Evolutionary conservation across 768 basidiomycete genomes (phyloP), one percentile per base, ranked within the genome.

Genomic region (Agrocybe pediades): DNA sequence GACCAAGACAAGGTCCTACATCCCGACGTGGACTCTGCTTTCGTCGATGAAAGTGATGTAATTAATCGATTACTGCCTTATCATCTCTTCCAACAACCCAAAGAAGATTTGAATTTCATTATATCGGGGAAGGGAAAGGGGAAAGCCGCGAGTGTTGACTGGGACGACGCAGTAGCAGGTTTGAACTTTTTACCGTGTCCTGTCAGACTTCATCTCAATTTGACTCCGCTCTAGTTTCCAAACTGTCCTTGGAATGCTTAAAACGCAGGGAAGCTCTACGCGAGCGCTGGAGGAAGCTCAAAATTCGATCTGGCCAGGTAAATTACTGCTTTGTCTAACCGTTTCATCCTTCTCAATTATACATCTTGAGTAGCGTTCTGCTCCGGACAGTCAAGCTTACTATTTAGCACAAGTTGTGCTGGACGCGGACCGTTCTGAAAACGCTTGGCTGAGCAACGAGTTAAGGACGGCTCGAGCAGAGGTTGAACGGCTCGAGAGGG

Each of bases 1-100:
- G 90, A 93, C 67, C 90, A 91, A 49, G 71, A 74, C 36, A 70
- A 77, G 15, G 81, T 81, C 15, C 60, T 83, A 46, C 77, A 82
- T 47, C 88, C 89, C 33, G 86, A 92, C 59, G 75, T 81, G 30
- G 87, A 91, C 46, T 76, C 83, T 0, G 85, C 90, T 1, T 93
- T 93, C 60, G 56, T 61, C 13, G 83, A 89, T 61, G 68, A 74
- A 8, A 63, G 70, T 5, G 91, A 93, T 63, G 86, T 76, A 2
- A 75, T 91, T 20, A 78, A 81, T n/a, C 80, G 90, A 46, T 74
- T 93, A 19, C 73, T 92, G 19, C 90, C 91, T 0, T 92, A 90
- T 61, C 91, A 93, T 62, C 69, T 92, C 46, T 90, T 86, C 58
- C 87, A 87, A 57, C 87, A 90, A 54, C 90, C 90, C 0, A 70